phyloP scores from a whole-genome alignment of 345 rosid species.

The Kernera saxatilis region DNA sequence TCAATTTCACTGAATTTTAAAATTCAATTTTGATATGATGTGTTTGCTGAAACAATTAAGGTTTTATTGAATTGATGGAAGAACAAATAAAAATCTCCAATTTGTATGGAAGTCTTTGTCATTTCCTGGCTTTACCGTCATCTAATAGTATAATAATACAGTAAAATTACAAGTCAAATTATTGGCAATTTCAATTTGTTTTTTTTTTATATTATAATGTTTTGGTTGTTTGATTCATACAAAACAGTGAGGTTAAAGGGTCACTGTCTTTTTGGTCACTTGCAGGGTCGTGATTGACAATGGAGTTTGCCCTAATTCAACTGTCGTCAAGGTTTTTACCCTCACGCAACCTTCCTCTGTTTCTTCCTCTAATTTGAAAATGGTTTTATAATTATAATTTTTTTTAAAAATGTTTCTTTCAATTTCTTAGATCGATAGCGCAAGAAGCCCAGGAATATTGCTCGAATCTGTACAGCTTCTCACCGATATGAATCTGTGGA shows the following conservation, averaged over 20 bases:
- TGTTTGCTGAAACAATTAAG: not conserved
- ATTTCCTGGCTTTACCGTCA: conserved; percentile 9
- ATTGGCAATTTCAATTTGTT: not conserved
- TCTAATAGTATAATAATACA: conserved; percentile 16
- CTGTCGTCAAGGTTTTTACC: conserved; percentile 82
- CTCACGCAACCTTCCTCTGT: conserved; percentile 36
- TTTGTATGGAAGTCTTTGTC: conserved; percentile 13
- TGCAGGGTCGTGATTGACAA: conserved; percentile 95
- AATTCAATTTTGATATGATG: not conserved
- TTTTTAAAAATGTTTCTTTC: not conserved
- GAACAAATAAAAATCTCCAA: not conserved
- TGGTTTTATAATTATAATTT: not conserved
- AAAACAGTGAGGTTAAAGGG: conserved; percentile 24
- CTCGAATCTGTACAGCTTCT: conserved; percentile 90
- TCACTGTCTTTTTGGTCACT: conserved; percentile 33
- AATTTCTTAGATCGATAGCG: conserved; percentile 63
- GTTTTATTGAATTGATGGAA: conserved; percentile 5
- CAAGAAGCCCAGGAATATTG: conserved; percentile 78
- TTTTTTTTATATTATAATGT: not conserved
- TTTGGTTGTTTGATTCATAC: conserved; percentile 10
- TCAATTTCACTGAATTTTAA: not conserved
- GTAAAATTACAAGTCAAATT: conserved; percentile 16
- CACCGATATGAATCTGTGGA: conserved; percentile 88
- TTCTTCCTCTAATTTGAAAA: not conserved
- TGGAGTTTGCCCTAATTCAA: conserved; percentile 77